These are phyloP conservation scores for Aspergillus nomiae DNA, from an alignment of 2,329 filamentous ascomycete species.

Conservation along the genomic window DNA sequence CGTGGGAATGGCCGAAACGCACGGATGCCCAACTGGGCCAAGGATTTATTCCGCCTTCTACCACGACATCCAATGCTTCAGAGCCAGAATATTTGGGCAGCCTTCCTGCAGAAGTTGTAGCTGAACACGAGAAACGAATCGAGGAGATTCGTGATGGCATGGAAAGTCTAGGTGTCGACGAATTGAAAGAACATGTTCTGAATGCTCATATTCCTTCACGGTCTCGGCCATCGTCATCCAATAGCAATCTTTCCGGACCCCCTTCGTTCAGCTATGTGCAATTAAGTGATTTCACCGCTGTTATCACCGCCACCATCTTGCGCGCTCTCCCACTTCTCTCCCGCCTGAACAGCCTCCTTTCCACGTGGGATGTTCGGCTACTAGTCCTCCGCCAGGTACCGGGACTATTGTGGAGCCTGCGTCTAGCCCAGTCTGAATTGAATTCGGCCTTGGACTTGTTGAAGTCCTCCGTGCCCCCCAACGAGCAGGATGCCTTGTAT, in stretches of 20 bases:
- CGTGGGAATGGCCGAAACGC: conserved; percentile 59
- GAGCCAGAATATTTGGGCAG: conserved; percentile 66
- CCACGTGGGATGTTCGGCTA: conserved; percentile 76
- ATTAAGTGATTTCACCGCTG: conserved; percentile 85
- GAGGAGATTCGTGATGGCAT: conserved; percentile 66
- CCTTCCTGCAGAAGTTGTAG: conserved; percentile 65
- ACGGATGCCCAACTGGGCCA: conserved; percentile 40
- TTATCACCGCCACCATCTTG: conserved; percentile 89
- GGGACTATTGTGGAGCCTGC: conserved; percentile 64
- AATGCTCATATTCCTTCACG: conserved; percentile 72
- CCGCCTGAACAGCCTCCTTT: conserved; percentile 70
- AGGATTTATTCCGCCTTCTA: conserved; percentile 42
- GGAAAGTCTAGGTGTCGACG: conserved; percentile 57
- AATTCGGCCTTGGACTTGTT: conserved; percentile 36
- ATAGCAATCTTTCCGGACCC: conserved; percentile 46
- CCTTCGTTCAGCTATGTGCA: conserved; percentile 59
- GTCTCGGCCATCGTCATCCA: conserved; percentile 55
- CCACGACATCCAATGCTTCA: conserved; percentile 11
- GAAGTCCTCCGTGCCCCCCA: conserved; percentile 26
- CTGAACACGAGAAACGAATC: conserved; percentile 70
- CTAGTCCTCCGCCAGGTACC: conserved; percentile 74
- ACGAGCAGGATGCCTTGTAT: conserved; percentile 29
- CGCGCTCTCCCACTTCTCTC: conserved; percentile 82
- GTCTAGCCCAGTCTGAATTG: conserved; percentile 39
- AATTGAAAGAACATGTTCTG: conserved; percentile 85